phyloP scores from a whole-genome alignment of 2,329 filamentous ascomycete species.

The Chlorencoelia australis region DNA sequence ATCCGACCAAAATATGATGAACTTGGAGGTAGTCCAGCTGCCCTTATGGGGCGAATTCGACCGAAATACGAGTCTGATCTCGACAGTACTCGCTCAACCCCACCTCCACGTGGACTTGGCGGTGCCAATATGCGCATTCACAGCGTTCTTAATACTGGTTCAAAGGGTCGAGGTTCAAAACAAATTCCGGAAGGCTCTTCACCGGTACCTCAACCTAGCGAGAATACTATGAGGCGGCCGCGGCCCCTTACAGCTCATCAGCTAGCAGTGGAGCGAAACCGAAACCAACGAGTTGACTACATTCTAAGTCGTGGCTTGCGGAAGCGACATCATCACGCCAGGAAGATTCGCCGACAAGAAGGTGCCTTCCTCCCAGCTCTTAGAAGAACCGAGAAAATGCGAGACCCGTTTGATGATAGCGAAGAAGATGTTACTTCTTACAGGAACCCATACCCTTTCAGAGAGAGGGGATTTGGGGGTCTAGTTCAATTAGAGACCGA shows the following conservation, averaged over 20 bases:
- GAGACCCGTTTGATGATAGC: constrained; percentile 50
- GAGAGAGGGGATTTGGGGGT: constrained; percentile 51
- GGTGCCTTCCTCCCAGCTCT: constrained; percentile 58
- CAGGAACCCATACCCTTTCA: constrained; percentile 31
- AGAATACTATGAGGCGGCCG: constrained; percentile 43
- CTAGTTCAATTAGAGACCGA: constrained; percentile 52
- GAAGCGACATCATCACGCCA: constrained; percentile 52
- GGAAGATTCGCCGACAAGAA: constrained; percentile 51
- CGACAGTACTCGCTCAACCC: constrained; percentile 43
- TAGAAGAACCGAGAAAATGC: constrained; percentile 48
- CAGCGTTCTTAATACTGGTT: constrained; percentile 17
- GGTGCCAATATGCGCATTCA: constrained; percentile 27
- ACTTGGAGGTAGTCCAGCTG: constrained; percentile 27
- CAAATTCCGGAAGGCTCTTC: constrained; percentile 53
- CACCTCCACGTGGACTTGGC: constrained; percentile 32
- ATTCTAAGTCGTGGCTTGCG: constrained; percentile 68
- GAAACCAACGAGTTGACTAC: constrained; percentile 70
- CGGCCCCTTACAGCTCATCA: constrained; percentile 74
- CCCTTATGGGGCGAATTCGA: constrained; percentile 51
- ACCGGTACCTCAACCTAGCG: constrained; percentile 41
- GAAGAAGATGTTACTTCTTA: constrained; percentile 44
- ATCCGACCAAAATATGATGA: constrained; percentile 51
- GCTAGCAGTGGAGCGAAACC: constrained; percentile 68
- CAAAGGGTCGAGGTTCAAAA: constrained; percentile 39
- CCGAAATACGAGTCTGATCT: constrained; percentile 51